A percentile compares a stretch with the other conserved stretches of the same genome.
phyloP scores from a whole-genome alignment of 2,329 filamentous ascomycete genomes.

The Calycina herbarum region DNA sequence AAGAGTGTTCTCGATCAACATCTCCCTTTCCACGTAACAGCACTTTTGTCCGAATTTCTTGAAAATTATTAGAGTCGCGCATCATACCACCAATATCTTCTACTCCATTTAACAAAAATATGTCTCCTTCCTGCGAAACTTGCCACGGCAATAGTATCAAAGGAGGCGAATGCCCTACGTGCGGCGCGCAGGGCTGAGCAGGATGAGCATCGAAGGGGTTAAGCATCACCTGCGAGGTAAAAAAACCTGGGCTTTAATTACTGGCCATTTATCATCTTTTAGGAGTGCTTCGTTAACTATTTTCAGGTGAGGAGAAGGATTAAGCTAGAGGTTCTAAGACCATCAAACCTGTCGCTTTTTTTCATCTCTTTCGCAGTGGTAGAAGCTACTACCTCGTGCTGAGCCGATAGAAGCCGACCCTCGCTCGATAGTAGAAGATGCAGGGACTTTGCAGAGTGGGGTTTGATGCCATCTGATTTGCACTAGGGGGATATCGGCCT shows the following conservation, averaged over 20 bases:
- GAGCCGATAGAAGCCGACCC: slow-evolving; percentile 14
- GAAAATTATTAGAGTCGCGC: slow-evolving; percentile 14
- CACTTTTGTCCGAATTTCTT: slow-evolving; percentile 12
- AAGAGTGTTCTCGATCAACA: slow-evolving; percentile 13
- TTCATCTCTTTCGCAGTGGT: slow-evolving; percentile 14
- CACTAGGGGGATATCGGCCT: slow-evolving; percentile 16
- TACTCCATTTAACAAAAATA: slow-evolving; percentile 14
- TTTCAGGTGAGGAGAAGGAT: slow-evolving; percentile 17
- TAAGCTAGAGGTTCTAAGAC: slow-evolving; percentile 18
- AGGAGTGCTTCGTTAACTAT: slow-evolving; percentile 17
- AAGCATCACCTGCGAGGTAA: slow-evolving; percentile 14
- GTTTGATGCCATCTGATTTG: slow-evolving; percentile 14
- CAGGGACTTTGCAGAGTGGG: neutral
- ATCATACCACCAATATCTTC: slow-evolving; percentile 10
- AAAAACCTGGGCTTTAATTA: slow-evolving; percentile 13
- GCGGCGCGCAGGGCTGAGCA: slow-evolving; percentile 9
- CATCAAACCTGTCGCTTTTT: slow-evolving; percentile 14
- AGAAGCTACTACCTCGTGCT: slow-evolving; percentile 5
- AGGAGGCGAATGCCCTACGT: slow-evolving; percentile 15
- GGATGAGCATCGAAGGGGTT: slow-evolving; percentile 10
- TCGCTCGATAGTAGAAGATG: slow-evolving; percentile 10
- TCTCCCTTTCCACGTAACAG: slow-evolving; percentile 15
- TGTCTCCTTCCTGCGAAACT: slow-evolving; percentile 12
- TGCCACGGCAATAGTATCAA: slow-evolving; percentile 9
- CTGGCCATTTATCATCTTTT: slow-evolving; percentile 9